Conservation (phyloP, 2,329 filamentous ascomycete genomes). For the Davidsoniella virescens region DNA sequence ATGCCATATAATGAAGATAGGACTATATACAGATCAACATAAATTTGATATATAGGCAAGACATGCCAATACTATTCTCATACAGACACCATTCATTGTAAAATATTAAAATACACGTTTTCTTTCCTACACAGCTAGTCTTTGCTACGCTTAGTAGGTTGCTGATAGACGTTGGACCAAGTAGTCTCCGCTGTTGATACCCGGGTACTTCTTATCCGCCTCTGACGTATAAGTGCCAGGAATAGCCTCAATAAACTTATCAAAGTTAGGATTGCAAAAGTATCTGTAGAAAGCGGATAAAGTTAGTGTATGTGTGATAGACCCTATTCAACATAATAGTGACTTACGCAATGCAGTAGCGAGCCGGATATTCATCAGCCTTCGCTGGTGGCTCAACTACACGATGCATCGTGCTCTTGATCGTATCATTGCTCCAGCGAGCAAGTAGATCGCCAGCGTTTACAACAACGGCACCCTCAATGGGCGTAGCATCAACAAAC, state of each 20-base stretch:
- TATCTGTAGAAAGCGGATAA: conserved; percentile 31
- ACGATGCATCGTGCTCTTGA: conserved; percentile 78
- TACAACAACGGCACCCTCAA: conserved; percentile 65
- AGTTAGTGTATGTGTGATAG: neutral
- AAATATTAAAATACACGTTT: neutral
- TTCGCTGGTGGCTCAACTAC: conserved; percentile 68
- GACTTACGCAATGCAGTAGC: conserved; percentile 69
- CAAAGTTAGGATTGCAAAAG: conserved; percentile 77
- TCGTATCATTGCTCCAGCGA: conserved; percentile 79
- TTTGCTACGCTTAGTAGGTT: conserved; percentile 41
- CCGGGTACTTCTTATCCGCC: conserved; percentile 60
- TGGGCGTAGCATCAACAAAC: conserved; percentile 72
- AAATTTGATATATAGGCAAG: too few relatives aligned
- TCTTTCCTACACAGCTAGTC: neutral
- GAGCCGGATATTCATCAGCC: conserved; percentile 47
- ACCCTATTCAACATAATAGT: neutral
- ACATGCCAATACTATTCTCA: too few relatives aligned
- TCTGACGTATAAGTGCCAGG: conserved; percentile 55
- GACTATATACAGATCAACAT: neutral
- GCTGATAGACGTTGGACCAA: conserved; percentile 60
- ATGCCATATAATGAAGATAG: too few relatives aligned
- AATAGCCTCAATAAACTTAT: conserved; percentile 60
- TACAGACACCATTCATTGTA: neutral
- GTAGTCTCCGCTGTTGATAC: conserved; percentile 67
- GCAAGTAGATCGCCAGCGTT: conserved; percentile 80